phyloP scores from a whole-genome alignment of 768 basidiomycete species.

The Chalciporus piperatus region DNA sequence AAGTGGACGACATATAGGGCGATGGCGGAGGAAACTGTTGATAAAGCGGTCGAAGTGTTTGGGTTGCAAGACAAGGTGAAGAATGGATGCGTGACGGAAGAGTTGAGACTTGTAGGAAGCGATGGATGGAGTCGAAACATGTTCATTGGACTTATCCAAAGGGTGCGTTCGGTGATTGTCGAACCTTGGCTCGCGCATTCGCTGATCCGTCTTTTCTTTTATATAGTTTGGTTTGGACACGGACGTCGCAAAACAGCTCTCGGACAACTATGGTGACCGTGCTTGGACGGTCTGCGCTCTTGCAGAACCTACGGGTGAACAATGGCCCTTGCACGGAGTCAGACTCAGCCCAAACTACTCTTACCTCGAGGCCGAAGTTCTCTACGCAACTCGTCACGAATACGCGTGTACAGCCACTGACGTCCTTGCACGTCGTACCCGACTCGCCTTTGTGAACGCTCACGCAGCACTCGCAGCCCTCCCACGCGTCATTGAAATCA shows the following conservation, averaged over 20 bases:
- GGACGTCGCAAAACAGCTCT: constrained; percentile 89
- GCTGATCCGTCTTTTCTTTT: not conserved
- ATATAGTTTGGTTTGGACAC: constrained; percentile 89
- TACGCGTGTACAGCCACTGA: constrained; percentile 92
- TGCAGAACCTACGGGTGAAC: constrained; percentile 69
- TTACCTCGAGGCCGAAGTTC: constrained; percentile 91
- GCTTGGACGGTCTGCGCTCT: constrained; percentile 92
- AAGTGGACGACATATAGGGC: constrained; percentile 99
- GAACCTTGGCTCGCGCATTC: not conserved
- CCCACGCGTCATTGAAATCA: constrained; percentile 86
- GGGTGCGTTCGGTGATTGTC: constrained; percentile 46
- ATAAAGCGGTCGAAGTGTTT: constrained; percentile 80
- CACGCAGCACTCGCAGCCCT: constrained; percentile 81
- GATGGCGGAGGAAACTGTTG: constrained; percentile 95
- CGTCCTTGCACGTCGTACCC: constrained; percentile 87
- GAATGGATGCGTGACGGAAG: constrained; percentile 74
- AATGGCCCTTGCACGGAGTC: constrained; percentile 86
- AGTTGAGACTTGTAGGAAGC: constrained; percentile 81
- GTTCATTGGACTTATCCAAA: constrained; percentile 94
- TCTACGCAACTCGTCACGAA: constrained; percentile 84
- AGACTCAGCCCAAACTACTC: constrained; percentile 72
- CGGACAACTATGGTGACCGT: constrained; percentile 93
- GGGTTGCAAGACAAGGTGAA: constrained; percentile 52
- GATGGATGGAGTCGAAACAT: constrained; percentile 95
- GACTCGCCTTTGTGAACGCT: constrained; percentile 92